Percentiles rank a stretch among this genome's conserved stretches.
Evolutionary conservation across 352 stramenopile species (phyloP).

Genomic region (Pythium plurisporium): DNA sequence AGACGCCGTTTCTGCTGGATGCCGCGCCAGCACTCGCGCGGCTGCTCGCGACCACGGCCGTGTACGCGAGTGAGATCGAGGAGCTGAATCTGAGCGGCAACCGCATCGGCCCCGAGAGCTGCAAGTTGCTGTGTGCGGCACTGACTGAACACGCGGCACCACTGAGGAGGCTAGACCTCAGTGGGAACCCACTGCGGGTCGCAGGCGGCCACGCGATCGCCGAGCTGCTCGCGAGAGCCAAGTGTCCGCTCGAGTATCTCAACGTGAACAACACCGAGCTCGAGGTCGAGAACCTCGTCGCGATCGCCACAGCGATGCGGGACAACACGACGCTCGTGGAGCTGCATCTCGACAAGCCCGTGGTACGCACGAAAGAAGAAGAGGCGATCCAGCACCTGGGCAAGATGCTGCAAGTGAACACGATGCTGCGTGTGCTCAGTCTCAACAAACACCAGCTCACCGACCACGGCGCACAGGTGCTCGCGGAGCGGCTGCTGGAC

Average conservation of each 20-base stretch:
- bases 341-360: conserved; percentile 61
- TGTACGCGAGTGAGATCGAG: conserved; percentile 48
- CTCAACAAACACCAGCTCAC: conserved; percentile 70
- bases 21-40: conserved; percentile 36
- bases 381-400: conserved; percentile 66
- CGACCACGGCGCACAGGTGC: conserved; percentile 59
- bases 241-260: conserved; percentile 40
- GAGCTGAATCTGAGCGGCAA: conserved; percentile 61
- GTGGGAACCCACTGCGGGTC: conserved; percentile 46
- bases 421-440: conserved; percentile 47
- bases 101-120: conserved; percentile 52
- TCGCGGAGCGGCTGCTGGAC: conserved; percentile 64
- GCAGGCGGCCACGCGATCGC: conserved; percentile 49
- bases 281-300: conserved; percentile 58
- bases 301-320: conserved; percentile 50
- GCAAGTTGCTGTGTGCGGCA: conserved; percentile 44
- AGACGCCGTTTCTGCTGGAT: conserved; percentile 45
- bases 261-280: conserved; percentile 55
- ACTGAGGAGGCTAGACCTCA: conserved; percentile 42
- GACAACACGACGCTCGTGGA: conserved; percentile 31
- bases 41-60: conserved; percentile 39
- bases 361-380: conserved; percentile 56
- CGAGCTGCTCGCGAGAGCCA: conserved; percentile 27
- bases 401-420: conserved; percentile 75
- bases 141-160: conserved; percentile 32